Evolutionary conservation across 2,329 filamentous ascomycete species (phyloP), one percentile per base, ranked within the genome.

Genomic region (Cladobotryum protrusum): DNA sequence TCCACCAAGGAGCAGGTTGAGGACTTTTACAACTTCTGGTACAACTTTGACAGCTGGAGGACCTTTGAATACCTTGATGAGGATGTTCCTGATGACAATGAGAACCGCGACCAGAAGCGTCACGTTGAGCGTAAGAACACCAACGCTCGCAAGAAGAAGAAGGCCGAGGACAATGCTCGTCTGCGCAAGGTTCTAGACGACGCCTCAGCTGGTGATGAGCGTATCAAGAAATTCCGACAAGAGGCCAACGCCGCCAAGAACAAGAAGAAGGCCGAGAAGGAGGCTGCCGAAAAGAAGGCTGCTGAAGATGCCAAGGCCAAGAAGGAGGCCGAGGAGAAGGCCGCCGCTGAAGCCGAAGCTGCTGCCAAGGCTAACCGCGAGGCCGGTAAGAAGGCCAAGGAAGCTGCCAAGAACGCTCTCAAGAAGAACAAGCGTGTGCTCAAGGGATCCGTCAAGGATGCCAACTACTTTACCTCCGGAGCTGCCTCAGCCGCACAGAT

Each of bases 341-440:
- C 83, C 42, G 82, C 84, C 59, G 88, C 87, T 67, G 90, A 95
- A 57, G 88, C 89, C 14, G 93, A 96, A 69, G 88, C 87, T 60
- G 79, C 85, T 39, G 89, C 90, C 57, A 97, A 97, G 79, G 80
- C 78, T 5, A 84, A 89, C 51, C 87, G 87, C 59, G 90, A 92
- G 59, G 80, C 86, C 56, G 75, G 75, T 63, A 99, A 97, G 83
- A 99, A 99, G 81, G 86, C 87, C 54, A 99, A 97, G 78, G 93
- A 99, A 73, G 92, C 92, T 2, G 93, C 93, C 52, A 99, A 99
- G 84, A 96, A 90, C 65, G 93, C 93, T 13, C 87, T 93, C 63
- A 99, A 99, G 87, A 99, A 99, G 87, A 99, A 99, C 82, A 96
- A 96, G 82, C 89, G 93, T 77, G 87, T 97, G 43, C 84, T 99